Evolutionary conservation across 371 early-diverging fungal genomes (phyloP).

Genomic region (Dipsacomyces acuminosporus): DNA sequence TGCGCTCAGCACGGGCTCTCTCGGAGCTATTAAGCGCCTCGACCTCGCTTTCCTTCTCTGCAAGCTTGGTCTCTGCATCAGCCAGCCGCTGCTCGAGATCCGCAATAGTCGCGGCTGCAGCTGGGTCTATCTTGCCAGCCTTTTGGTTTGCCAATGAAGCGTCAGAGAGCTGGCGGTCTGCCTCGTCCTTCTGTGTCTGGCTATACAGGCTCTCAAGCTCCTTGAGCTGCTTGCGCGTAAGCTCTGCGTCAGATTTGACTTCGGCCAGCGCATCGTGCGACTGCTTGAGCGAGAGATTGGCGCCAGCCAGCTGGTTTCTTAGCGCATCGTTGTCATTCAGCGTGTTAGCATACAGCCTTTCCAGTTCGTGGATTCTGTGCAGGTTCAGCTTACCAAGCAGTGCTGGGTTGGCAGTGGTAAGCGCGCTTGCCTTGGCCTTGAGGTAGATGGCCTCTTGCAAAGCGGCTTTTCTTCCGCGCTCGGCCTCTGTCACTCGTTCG

Average conservation of each 20-base stretch:
- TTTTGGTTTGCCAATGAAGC: neutral
- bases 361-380: slow-evolving; percentile 39
- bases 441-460: slow-evolving; percentile 49
- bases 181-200: slow-evolving; percentile 8
- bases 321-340: slow-evolving; percentile 49
- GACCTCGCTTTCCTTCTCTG: slow-evolving; percentile 8
- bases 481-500: slow-evolving; percentile 46
- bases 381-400: slow-evolving; percentile 31
- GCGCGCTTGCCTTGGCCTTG: slow-evolving; percentile 45
- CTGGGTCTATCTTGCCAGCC: neutral
- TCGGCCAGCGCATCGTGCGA: slow-evolving; percentile 40
- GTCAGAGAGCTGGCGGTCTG: neutral
- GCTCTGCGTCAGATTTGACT: slow-evolving; percentile 20
- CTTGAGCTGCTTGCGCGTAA: slow-evolving; percentile 37
- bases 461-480: slow-evolving; percentile 44
- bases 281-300: slow-evolving; percentile 43
- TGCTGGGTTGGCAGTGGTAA: slow-evolving; percentile 23
- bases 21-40: slow-evolving; percentile 8
- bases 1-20: slow-evolving; percentile 13
- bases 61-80: slow-evolving; percentile 9
- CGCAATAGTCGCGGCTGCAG: neutral
- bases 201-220: slow-evolving; percentile 29
- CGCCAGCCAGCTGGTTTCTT: slow-evolving; percentile 42
- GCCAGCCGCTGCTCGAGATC: slow-evolving; percentile 14
- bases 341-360: slow-evolving; percentile 46